phyloP scores from a whole-genome alignment of 306 rosid species.

The Castanopsis chinensis region DNA sequence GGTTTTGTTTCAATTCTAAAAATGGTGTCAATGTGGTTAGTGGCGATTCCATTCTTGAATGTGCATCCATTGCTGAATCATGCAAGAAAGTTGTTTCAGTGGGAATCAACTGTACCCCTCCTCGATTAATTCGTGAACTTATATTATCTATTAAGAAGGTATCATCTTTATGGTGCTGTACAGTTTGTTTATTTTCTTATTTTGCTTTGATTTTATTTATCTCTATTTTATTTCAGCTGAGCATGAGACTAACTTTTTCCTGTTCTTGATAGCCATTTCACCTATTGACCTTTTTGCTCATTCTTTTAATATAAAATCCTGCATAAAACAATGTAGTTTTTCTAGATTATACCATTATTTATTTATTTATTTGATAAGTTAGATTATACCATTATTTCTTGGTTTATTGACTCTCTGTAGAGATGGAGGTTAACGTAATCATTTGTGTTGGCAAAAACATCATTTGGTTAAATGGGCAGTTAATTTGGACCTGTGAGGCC shows the following conservation, averaged over 20 bases:
- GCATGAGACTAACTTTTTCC: conserved; percentile 4
- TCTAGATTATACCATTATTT: neutral
- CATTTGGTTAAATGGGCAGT: neutral
- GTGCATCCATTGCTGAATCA: conserved; percentile 49
- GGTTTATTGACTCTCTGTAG: conserved; percentile 4
- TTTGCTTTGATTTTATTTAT: neutral
- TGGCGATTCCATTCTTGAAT: conserved; percentile 48
- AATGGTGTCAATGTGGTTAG: conserved; percentile 57
- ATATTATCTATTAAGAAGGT: conserved; percentile 55
- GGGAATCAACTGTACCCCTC: conserved; percentile 64
- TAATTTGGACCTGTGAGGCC: neutral
- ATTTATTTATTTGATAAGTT: no score
- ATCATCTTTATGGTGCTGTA: conserved; percentile 8
- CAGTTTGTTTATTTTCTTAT: conserved; percentile 1
- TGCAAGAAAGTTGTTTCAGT: conserved; percentile 49
- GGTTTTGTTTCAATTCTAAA: conserved; percentile 61
- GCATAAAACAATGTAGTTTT: neutral
- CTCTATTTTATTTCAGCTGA: neutral
- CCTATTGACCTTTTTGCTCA: neutral
- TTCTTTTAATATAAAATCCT: neutral
- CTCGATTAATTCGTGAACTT: conserved; percentile 49
- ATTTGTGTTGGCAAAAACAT: conserved; percentile 19
- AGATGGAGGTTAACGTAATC: conserved; percentile 17
- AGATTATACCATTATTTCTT: neutral
- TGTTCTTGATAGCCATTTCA: neutral